A percentile compares a stretch with the other conserved stretches of the same genome.
phyloP scores from a whole-genome alignment of 1,284 basidiomycete genomes.

The Polyporus tsugae region DNA sequence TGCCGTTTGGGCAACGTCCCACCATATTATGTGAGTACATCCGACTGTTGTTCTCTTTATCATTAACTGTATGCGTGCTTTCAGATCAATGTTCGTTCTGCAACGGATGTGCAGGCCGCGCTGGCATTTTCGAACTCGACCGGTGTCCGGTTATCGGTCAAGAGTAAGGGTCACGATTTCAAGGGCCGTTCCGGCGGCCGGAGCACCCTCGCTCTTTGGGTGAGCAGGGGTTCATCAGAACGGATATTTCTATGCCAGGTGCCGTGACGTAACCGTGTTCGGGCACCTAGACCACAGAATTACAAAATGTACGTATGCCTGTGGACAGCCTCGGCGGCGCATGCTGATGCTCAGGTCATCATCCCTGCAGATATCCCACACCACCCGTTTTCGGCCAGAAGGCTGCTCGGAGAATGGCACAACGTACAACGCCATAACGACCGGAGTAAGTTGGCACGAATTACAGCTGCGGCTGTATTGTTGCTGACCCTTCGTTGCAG shows the following conservation, averaged over 20 bases:
- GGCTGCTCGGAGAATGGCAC: slow-evolving; percentile 31
- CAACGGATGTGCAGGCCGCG: slow-evolving; percentile 44
- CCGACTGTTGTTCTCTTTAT: not conserved
- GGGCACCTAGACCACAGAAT: slow-evolving; percentile 34
- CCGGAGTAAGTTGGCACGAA: slow-evolving; percentile 32
- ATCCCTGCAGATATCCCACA: slow-evolving; percentile 32
- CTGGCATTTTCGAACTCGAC: slow-evolving; percentile 45
- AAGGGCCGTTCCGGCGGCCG: slow-evolving; percentile 46
- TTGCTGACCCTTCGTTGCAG: slow-evolving; percentile 17
- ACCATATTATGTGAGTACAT: slow-evolving; percentile 39
- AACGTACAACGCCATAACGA: slow-evolving; percentile 38
- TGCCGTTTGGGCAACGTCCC: slow-evolving; percentile 44
- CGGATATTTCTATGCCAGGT: not conserved
- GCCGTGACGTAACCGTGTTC: not conserved
- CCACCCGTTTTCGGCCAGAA: slow-evolving; percentile 35
- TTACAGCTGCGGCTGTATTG: not conserved
- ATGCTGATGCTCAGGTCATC: not conserved
- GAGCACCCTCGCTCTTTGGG: slow-evolving; percentile 45
- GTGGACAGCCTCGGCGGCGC: not conserved
- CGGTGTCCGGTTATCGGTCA: slow-evolving; percentile 47
- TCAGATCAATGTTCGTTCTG: slow-evolving; percentile 43
- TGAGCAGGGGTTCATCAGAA: slow-evolving; percentile 24
- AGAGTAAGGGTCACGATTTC: slow-evolving; percentile 53
- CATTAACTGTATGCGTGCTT: not conserved
- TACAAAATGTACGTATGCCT: slow-evolving; percentile 37